phyloP scores from a whole-genome alignment of 176 grass and related monocot genomes.

The Carex pumila region DNA sequence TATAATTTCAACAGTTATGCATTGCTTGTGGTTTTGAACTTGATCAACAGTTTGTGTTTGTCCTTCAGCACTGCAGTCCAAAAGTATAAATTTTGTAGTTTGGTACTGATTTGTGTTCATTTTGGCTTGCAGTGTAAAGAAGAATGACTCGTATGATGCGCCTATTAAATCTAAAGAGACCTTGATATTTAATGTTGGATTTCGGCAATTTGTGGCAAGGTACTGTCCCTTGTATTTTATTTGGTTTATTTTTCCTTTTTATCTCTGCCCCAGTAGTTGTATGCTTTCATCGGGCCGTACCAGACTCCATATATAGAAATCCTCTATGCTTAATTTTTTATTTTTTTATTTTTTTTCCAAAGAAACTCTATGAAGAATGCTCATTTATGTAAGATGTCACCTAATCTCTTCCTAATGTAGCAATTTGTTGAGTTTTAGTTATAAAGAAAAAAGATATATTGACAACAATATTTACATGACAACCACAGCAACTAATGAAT shows the following conservation, averaged over 20 bases:
- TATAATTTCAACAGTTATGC: background rate
- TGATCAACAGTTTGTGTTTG: background rate
- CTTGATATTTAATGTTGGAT: slow-evolving; percentile 84
- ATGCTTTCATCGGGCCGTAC: no score
- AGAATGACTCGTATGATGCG: slow-evolving; percentile 72
- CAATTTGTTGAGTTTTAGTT: background rate
- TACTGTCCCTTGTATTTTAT: slow-evolving; percentile 11
- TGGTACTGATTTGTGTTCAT: slow-evolving; percentile 7
- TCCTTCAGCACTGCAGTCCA: background rate
- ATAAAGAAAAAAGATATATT: background rate
- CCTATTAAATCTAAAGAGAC: slow-evolving; percentile 89
- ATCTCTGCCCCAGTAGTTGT: background rate
- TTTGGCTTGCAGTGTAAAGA: slow-evolving; percentile 67
- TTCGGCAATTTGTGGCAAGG: slow-evolving; percentile 85
- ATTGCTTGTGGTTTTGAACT: background rate
- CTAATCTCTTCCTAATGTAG: background rate
- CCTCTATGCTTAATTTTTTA: background rate
- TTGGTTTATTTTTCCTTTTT: background rate
- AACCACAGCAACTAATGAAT: background rate
- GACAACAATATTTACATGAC: background rate
- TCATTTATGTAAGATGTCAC: background rate
- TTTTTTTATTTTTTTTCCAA: background rate
- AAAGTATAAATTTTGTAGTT: background rate
- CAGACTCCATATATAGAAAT: background rate
- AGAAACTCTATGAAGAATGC: background rate